Conservation (phyloP, 352 stramenopile genomes). For the Globisporangium iwayamae region DNA sequence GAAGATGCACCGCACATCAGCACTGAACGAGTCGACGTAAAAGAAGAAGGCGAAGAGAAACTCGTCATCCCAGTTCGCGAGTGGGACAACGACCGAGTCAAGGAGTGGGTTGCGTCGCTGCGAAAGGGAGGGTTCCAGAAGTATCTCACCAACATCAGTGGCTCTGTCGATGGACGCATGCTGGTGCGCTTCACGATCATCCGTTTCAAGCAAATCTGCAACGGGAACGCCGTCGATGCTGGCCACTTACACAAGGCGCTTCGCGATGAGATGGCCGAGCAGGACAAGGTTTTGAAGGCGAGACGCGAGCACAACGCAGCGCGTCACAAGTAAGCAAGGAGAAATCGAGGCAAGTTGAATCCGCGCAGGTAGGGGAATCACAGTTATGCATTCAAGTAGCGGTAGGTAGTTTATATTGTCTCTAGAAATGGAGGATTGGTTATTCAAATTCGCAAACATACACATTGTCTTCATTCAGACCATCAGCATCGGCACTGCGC, state of each 20-base stretch:
- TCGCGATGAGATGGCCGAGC: constrained; percentile 43
- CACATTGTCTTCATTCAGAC: neutral
- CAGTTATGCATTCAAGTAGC: neutral
- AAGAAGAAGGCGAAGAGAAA: constrained; percentile 36
- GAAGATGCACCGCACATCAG: constrained; percentile 49
- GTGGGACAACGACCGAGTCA: constrained; percentile 55
- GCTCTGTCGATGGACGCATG: constrained; percentile 52
- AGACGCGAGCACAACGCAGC: constrained; percentile 42
- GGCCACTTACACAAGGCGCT: constrained; percentile 59
- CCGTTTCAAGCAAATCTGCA: constrained; percentile 66
- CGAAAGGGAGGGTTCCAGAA: constrained; percentile 50
- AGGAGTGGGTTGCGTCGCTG: constrained; percentile 46
- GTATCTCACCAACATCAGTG: constrained; percentile 43
- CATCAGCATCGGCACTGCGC: neutral
- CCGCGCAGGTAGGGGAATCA: neutral
- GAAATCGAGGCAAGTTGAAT: neutral
- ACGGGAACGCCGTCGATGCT: constrained; percentile 50
- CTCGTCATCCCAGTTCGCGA: constrained; percentile 40
- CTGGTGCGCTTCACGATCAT: constrained; percentile 56
- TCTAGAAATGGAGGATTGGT: constrained; percentile 5
- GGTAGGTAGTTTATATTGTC: constrained; percentile 7
- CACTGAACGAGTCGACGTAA: constrained; percentile 58
- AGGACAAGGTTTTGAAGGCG: constrained; percentile 55
- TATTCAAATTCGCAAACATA: constrained; percentile 5
- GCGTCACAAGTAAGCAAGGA: constrained; percentile 13